Percentiles rank a stretch among this genome's conserved stretches.
phyloP scores from a whole-genome alignment of 768 basidiomycete genomes.

The Suillus weaverae region DNA sequence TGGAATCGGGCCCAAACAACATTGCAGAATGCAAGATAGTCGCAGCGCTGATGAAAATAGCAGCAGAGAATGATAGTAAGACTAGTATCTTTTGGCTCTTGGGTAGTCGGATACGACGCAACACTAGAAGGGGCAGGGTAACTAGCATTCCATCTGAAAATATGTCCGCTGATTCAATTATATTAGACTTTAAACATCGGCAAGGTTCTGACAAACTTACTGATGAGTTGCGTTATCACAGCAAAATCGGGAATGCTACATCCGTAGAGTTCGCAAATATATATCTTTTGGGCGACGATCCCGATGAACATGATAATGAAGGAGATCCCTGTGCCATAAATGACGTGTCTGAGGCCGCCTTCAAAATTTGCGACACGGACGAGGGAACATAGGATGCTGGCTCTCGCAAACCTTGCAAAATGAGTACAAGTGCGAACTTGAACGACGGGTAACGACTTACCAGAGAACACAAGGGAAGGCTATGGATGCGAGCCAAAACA shows the following conservation, averaged over 20 bases:
- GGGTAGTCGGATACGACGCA: conserved; percentile 17
- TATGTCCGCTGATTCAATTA: conserved; percentile 16
- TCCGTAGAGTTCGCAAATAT: conserved; percentile 7
- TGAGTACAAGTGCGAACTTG: background rate
- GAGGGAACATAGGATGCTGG: conserved; percentile 26
- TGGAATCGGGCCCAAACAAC: conserved; percentile 10
- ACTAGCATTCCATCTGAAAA: conserved; percentile 22
- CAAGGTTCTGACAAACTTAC: conserved; percentile 14
- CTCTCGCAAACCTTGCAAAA: conserved; percentile 22
- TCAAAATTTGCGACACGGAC: conserved; percentile 18
- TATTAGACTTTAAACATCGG: background rate
- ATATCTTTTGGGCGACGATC: conserved; percentile 16
- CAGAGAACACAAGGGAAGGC: conserved; percentile 22
- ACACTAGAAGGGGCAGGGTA: conserved; percentile 19
- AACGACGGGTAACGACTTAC: conserved; percentile 2
- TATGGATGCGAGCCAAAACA: conserved; percentile 20
- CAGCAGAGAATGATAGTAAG: conserved; percentile 20
- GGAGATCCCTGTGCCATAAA: conserved; percentile 8
- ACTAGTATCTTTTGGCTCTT: conserved; percentile 20
- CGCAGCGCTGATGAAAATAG: conserved; percentile 20
- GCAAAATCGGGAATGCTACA: conserved; percentile 11
- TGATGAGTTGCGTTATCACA: conserved; percentile 22
- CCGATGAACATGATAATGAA: conserved; percentile 28
- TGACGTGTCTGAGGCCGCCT: conserved; percentile 8
- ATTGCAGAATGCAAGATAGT: conserved; percentile 17